Evolutionary conservation across 805 yeast genomes (phyloP), one percentile per base, ranked within the genome.

Genomic region (Pichia exigua): DNA sequence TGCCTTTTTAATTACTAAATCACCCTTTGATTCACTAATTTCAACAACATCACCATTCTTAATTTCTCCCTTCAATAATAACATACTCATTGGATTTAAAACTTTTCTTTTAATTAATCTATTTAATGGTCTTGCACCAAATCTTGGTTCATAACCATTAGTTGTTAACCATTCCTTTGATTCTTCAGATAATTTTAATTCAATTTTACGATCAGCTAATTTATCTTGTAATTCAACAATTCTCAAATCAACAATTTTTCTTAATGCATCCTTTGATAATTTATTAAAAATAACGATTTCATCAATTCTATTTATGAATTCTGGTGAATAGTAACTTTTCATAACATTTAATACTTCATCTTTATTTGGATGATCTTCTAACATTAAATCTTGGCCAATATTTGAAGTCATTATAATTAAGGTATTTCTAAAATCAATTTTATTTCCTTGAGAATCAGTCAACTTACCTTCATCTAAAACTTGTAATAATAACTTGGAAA

Each of bases 101-200:
- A 94, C 65, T 56, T 77, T 71, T 72, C 85, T 87, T 66, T 90
- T 96, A 54, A 92, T 82, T 48, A 90, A 76, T 61, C 99, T 79
- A 73, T 94, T 92, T 66, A 94, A 76, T 12, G 99, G 99, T 64
- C 99, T 80, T 0, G 99, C 99, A 59, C 99, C 99, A 63, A 92
- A 94, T 43, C 83, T 68, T 32, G 88, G 87, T 63, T 92, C 97
- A 65, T 92, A 94, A 3, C 99, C 99, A 57, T 85, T 74, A 28
- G 84, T 82, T 4, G 92, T 82, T 40, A 94, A 73, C 85, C 94
- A 83, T 15, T 75, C 78, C 65, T 85, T 88, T 4, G 92, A 95
- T 2, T 70, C 81, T 10, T 77, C 79, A 2, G 78, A 64, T 39
- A 86, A 65, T 22, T 58, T 58, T 51, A 80, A 64, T 2, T 67